phyloP scores from a whole-genome alignment of 1,284 basidiomycete genomes.

The Ceratobasidium sp. region DNA sequence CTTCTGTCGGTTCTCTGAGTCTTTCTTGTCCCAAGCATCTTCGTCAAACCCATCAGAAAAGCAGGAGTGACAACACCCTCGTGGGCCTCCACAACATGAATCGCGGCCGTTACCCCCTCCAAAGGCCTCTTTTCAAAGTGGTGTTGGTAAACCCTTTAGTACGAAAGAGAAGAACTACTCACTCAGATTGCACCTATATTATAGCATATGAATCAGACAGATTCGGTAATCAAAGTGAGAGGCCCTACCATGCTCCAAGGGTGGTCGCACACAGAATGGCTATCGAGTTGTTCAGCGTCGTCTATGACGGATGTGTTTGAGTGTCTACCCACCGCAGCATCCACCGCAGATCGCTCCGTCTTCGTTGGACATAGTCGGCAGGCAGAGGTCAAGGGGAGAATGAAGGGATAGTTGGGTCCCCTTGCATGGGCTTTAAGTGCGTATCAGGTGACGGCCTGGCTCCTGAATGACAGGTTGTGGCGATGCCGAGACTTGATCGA shows the following conservation, averaged over 20 bases:
- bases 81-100: constrained; percentile 3
- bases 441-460: too few relatives aligned
- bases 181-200: constrained; percentile 16
- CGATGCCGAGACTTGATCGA: neutral
- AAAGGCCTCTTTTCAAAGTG: neutral
- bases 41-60: constrained; percentile 21
- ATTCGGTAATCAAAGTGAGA: neutral
- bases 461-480: too few relatives aligned
- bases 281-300: neutral
- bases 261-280: neutral
- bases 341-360: neutral
- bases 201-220: neutral
- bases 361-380: neutral
- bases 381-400: neutral
- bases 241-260: neutral
- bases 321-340: too few relatives aligned
- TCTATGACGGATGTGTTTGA: neutral
- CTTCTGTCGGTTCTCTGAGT: neutral
- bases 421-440: neutral
- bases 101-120: constrained; percentile 15
- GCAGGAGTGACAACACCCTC: constrained; percentile 23
- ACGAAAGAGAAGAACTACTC: neutral
- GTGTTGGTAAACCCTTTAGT: neutral
- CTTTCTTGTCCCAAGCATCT: constrained; percentile 22
- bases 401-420: too few relatives aligned